Conservation (phyloP, 331 rosid species). For the Quercus lobata region DNA sequence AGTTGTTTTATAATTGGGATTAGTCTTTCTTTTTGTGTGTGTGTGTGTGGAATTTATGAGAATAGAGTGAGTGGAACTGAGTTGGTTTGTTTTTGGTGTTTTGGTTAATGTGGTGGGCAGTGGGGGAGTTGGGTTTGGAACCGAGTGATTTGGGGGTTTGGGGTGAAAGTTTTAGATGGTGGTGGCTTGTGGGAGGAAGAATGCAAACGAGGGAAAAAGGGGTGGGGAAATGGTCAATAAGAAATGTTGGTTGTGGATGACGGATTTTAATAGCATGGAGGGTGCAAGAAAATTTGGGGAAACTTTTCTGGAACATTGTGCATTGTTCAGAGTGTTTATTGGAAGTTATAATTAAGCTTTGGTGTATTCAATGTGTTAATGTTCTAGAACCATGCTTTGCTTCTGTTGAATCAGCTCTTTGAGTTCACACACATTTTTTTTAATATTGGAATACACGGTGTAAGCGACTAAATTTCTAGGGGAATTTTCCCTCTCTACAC, state of each 20-base stretch:
- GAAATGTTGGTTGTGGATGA: background rate
- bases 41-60: too few species aligned
- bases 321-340: background rate
- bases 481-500: too few species aligned
- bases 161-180: background rate
- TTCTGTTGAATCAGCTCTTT: background rate
- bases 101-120: background rate
- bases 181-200: background rate
- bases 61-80: too few species aligned
- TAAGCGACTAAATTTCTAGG: too few species aligned
- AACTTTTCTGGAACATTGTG: background rate
- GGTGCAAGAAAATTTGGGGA: background rate
- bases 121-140: background rate
- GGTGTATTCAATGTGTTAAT: background rate
- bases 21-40: too few species aligned
- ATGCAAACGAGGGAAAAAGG: background rate
- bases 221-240: background rate
- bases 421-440: background rate
- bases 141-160: background rate
- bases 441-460: too few species aligned
- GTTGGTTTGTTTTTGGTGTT: background rate
- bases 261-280: background rate
- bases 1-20: too few species aligned
- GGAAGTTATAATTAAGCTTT: background rate
- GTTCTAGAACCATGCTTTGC: background rate